A percentile compares a stretch with the other conserved stretches of the same genome.
These are phyloP conservation scores for Grosmannia penicillata DNA, from an alignment of 2,329 filamentous ascomycete genomes.

Conservation along the genomic window DNA sequence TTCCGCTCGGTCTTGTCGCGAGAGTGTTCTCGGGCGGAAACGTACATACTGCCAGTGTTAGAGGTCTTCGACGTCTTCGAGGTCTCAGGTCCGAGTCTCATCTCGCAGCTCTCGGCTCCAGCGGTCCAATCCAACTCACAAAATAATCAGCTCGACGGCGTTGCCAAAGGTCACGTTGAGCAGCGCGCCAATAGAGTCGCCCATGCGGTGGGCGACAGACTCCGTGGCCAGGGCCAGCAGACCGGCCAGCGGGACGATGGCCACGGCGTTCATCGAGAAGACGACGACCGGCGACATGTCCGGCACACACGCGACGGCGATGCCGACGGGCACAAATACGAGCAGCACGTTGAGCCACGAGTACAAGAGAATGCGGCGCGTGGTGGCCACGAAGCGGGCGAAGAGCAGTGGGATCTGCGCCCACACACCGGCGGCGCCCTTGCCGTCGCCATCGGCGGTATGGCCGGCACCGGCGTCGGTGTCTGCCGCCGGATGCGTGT, in stretches of 20 bases:
- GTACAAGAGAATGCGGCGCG: conserved; percentile 48
- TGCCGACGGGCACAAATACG: conserved; percentile 66
- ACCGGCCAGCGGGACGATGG: conserved; percentile 61
- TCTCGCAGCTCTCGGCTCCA: too few species aligned
- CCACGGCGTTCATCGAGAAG: conserved; percentile 62
- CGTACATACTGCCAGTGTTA: conserved; percentile 33
- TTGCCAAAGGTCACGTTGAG: conserved; percentile 82
- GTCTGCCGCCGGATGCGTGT: too few species aligned
- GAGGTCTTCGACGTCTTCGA: background rate
- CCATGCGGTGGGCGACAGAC: conserved; percentile 56
- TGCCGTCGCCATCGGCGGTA: background rate
- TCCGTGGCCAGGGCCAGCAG: conserved; percentile 61
- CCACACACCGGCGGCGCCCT: conserved; percentile 14
- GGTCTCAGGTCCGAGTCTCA: too few species aligned
- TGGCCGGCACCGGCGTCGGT: too few species aligned
- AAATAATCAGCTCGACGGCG: conserved; percentile 66
- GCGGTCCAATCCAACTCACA: too few species aligned
- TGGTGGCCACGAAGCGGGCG: conserved; percentile 28
- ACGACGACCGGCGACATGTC: conserved; percentile 43
- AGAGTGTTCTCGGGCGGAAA: conserved; percentile 21
- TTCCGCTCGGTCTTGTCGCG: conserved; percentile 30
- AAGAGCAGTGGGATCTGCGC: conserved; percentile 15
- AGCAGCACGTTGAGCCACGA: conserved; percentile 68
- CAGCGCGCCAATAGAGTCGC: conserved; percentile 73
- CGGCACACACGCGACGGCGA: conserved; percentile 41